Evolutionary conservation across 441 rosid species (phyloP).

Genomic region (Melastoma candidum): DNA sequence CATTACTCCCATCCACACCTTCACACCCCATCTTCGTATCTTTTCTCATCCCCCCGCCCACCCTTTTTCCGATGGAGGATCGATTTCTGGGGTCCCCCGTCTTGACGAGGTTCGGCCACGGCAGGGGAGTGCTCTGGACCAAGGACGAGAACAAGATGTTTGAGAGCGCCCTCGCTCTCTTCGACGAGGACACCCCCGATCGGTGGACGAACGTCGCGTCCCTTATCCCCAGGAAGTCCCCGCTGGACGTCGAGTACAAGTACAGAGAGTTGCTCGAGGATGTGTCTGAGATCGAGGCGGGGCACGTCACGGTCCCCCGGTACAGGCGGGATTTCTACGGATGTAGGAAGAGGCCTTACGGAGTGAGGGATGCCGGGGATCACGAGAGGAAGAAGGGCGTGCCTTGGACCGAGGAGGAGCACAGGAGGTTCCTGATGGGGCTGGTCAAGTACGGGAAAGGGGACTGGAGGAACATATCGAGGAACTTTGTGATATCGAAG

Average conservation of each 20-base stretch:
- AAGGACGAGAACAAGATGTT: conserved; percentile 64
- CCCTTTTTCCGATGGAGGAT: too few relatives aligned
- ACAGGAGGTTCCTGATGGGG: conserved; percentile 60
- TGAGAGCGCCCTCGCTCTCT: conserved; percentile 55
- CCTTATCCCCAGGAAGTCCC: conserved; percentile 55
- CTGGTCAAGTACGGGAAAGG: conserved; percentile 69
- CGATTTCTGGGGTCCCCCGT: too few relatives aligned
- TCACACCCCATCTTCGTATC: too few relatives aligned
- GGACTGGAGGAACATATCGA: conserved; percentile 73
- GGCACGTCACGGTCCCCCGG: conserved; percentile 50
- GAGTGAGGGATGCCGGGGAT: conserved; percentile 19
- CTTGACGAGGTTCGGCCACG: too few relatives aligned
- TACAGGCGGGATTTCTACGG: conserved; percentile 35
- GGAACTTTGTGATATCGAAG: conserved; percentile 49
- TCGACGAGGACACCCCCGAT: conserved; percentile 47
- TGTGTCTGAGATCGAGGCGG: conserved; percentile 49
- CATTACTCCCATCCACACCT: too few relatives aligned
- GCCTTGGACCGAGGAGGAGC: conserved; percentile 77
- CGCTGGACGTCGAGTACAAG: conserved; percentile 41
- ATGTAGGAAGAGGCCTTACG: conserved; percentile 38
- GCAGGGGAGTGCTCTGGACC: conserved; percentile 30
- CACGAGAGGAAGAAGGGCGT: conserved; percentile 63
- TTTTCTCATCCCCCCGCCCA: too few relatives aligned
- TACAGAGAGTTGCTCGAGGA: conserved; percentile 54
- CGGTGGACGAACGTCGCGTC: conserved; percentile 48